Percentiles rank a stretch among this genome's conserved stretches.
phyloP scores from a whole-genome alignment of 179 eudicot genomes.

The Drosera spatulata region DNA sequence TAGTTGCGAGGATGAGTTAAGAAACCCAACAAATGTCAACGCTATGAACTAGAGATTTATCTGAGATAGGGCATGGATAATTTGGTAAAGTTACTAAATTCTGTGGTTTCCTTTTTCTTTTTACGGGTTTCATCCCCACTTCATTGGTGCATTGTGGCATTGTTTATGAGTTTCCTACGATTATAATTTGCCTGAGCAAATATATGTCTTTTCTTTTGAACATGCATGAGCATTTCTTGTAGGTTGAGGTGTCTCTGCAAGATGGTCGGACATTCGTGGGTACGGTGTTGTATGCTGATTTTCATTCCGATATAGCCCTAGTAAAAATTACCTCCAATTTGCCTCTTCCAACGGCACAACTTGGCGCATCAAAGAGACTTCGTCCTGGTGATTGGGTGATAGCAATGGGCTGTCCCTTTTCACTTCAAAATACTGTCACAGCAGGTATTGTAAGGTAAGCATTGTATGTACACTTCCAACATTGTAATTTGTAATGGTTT shows the following conservation, averaged over 20 bases:
- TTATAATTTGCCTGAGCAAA: not conserved
- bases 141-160: too few species aligned
- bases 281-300: slow-evolving; percentile 73
- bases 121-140: too few species aligned
- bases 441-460: slow-evolving; percentile 88
- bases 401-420: slow-evolving; percentile 92
- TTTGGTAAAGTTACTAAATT: too few species aligned
- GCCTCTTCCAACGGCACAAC: slow-evolving; percentile 84
- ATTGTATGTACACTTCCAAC: not conserved
- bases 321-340: slow-evolving; percentile 67
- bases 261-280: slow-evolving; percentile 93
- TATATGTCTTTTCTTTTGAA: not conserved
- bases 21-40: too few species aligned
- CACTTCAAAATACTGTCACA: slow-evolving; percentile 87
- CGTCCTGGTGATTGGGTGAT: slow-evolving; percentile 98
- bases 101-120: too few species aligned
- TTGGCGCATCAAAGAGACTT: slow-evolving; percentile 74
- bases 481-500: too few species aligned
- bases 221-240: not conserved
- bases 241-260: slow-evolving; percentile 97
- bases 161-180: not conserved
- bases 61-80: too few species aligned
- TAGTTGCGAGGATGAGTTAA: too few species aligned
- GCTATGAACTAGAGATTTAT: too few species aligned
- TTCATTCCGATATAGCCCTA: slow-evolving; percentile 89